A percentile compares a stretch with the other conserved stretches of the same genome.
Evolutionary conservation across 2,329 filamentous ascomycete species (phyloP).

Genomic region (Fusarium sacchari): DNA sequence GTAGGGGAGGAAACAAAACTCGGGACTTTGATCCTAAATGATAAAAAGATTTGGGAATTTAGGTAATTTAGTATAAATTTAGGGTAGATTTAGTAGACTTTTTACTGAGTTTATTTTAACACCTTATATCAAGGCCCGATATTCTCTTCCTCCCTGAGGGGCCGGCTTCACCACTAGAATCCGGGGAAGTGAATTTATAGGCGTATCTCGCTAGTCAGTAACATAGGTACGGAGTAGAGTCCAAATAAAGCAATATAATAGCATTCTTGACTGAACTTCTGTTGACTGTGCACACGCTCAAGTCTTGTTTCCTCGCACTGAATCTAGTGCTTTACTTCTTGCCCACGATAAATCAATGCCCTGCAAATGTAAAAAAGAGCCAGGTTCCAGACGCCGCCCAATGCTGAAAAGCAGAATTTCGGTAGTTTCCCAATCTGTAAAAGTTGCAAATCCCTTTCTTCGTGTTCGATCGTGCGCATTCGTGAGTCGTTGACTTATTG

Average conservation of each 20-base stretch:
- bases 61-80: not conserved
- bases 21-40: not conserved
- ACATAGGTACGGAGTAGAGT: too few species aligned
- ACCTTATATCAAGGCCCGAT: not conserved
- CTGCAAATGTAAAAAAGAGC: conserved; percentile 4
- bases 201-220: not conserved
- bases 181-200: conserved; percentile 23
- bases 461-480: not conserved
- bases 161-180: conserved; percentile 15
- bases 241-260: not conserved
- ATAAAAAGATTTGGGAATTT: not conserved
- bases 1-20: not conserved
- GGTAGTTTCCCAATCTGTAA: conserved; percentile 34
- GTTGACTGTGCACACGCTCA: not conserved
- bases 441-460: not conserved
- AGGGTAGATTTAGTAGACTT: not conserved
- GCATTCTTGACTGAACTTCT: conserved; percentile 13
- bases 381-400: conserved; percentile 39
- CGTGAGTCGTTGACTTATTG: conserved; percentile 10
- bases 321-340: not conserved
- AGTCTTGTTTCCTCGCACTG: not conserved
- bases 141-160: not conserved
- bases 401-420: conserved; percentile 36
- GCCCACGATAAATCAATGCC: conserved; percentile 7
- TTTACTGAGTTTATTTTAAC: not conserved